Evolutionary conservation across 2,329 filamentous ascomycete genomes (phyloP), one percentile per base, ranked within the genome.

Genomic region (Polychaeton citri): DNA sequence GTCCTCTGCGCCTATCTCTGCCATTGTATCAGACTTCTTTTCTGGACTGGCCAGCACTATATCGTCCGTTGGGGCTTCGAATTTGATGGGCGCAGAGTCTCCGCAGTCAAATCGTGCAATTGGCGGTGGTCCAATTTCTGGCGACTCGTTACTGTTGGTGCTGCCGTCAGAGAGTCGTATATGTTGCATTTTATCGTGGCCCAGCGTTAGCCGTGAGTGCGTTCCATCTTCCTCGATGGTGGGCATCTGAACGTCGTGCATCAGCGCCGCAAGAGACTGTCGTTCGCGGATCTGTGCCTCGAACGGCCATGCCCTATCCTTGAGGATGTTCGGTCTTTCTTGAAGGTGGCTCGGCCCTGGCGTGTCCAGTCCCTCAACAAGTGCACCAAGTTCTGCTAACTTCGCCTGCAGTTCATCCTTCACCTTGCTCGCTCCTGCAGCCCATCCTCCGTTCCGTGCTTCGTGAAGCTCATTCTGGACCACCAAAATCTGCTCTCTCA

Each of bases 331-430:
- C 13, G 18, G 13, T 5, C 30, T 12, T 18, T 24, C 21, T 2
- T 43, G 44, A 6, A 37, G 43, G 17, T 43, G 38, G 21, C 46
- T 45, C 5, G 7, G 12, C 15, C 12, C 24, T 2, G 57, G 38
- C 17, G 58, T 54, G 12, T 78, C 79, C 30, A 88, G 65, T 19
- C 71, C 70, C 31, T 71, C 74, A 8, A 90, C 68, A 44, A 88
- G 63, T 3, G 68, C 66, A 19, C 74, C 70, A 59, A 85, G 72
- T 62, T 87, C 80, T 21, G 70, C 62, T 15, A 90, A 65, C 58
- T 87, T 85, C 2, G 71, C 66, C 52, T 86, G 77, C 43, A 92
- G 64, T 54, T 77, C 73, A 32, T 68, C 66, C 54, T 79, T 85
- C 47, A 87, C 74, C n/a, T 69, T 69, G 41, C 76, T 61, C 7